Base-by-base conservation (phyloP, 257 asterid species). In the Solanum commersonii region DNA sequence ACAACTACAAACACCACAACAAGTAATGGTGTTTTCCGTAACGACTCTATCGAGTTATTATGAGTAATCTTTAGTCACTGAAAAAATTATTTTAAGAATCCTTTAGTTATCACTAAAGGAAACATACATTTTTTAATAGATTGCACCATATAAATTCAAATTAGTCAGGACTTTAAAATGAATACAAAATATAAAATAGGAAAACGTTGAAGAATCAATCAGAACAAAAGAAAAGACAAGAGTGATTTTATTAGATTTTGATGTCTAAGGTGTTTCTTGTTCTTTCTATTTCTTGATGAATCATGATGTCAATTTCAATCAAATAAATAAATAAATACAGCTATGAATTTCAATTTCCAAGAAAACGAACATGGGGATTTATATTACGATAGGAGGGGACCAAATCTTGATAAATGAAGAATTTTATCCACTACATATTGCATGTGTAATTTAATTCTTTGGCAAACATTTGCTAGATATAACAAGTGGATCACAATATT, bases 341-440 rank as follows among this genome's bases (percentile, higher is more conserved):
- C 90, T 18, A 72, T 60, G 38, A 52, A 76, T 56, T 86, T 77
- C 63, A 20, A 49, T 49, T 18, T 33, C 42, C 13, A 70, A 71
- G 65, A 74, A 16, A 44, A 63, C 13, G 29, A 74, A 37, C 86
- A 76, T 63, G 63, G 10, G 33, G 6, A 65, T 85, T 56, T 18
- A 56, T 37, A 76, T 84, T 34, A 78, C 5, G 77, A 67, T 76
- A 63, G 44, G 34, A 33, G 38, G 72, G 90, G 90, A 84, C 90
- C 90, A 79, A 27, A 79, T 79, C 3, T 79, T 46, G 40, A 79
- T 79, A 46, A 79, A 9, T 46, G 67, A 79, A 87, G 31, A 68
- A 15, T 44, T 40, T 8, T 15, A 33, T 72, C 25, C 13, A 68
- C 20, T 29, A 68, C 76, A 27, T 27, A 74, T 73, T 35, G 18